Conservation (phyloP, 495 filamentous ascomycete genomes). For the Alectoria sarmentosa region DNA sequence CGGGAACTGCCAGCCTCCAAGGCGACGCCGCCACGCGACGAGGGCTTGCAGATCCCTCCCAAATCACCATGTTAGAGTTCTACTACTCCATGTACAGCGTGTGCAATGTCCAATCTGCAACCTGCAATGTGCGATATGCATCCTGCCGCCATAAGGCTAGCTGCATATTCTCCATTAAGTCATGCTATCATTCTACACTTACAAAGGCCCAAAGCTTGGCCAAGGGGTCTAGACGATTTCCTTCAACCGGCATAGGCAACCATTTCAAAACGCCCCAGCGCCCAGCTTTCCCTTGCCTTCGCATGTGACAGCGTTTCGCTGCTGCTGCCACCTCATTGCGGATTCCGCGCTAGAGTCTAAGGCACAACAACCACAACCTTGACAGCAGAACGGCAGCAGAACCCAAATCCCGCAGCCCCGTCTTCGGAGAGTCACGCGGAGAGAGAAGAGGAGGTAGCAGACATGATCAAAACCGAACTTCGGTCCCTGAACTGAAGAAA, state of each 20-base stretch:
- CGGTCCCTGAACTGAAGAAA: constrained; percentile 15
- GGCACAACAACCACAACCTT: not conserved
- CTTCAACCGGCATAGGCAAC: not conserved
- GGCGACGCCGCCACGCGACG: not conserved
- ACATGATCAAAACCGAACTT: constrained; percentile 2
- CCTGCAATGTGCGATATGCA: too few species aligned
- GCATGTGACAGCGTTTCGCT: not conserved
- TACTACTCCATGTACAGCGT: too few species aligned
- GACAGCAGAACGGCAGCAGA: not conserved
- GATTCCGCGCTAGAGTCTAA: constrained; percentile 1
- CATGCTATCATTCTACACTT: not conserved
- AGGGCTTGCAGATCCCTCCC: not conserved
- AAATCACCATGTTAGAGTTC: too few species aligned
- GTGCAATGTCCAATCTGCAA: too few species aligned
- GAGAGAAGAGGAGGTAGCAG: not conserved
- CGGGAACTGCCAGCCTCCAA: too few species aligned
- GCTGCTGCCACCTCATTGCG: constrained; percentile 1
- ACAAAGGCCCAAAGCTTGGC: not conserved
- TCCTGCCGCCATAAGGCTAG: not conserved
- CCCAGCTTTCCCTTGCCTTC: constrained; percentile 3
- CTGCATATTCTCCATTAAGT: not conserved
- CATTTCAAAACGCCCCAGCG: constrained; percentile 5
- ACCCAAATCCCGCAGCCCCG: not conserved
- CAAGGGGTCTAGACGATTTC: not conserved
- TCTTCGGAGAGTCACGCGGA: not conserved